phyloP scores from a whole-genome alignment of 208 protist genomes.

The Leishmania amazonensis region DNA sequence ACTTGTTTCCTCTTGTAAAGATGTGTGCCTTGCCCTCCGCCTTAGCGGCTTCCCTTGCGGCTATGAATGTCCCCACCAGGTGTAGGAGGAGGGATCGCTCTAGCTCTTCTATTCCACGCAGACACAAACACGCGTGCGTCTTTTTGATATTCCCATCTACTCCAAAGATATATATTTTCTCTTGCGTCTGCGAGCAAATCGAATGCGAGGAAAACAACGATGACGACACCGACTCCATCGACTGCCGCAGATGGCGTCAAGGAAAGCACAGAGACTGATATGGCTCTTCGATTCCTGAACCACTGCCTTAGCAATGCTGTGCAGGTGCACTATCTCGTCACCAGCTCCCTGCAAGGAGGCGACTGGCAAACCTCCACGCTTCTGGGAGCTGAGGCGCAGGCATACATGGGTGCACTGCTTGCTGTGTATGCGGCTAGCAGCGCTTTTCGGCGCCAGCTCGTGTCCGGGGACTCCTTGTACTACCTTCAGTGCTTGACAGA shows the following conservation, averaged over 20 bases:
- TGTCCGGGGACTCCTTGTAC: slow-evolving; percentile 45
- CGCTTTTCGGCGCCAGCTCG: slow-evolving; percentile 43
- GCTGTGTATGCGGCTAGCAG: slow-evolving; percentile 48
- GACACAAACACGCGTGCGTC: not conserved
- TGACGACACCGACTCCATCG: not conserved
- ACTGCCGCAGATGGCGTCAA: not conserved
- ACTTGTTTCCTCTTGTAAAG: not conserved
- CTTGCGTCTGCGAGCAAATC: not conserved
- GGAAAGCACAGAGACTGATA: not conserved
- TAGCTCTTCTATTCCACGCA: not conserved
- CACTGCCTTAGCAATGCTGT: slow-evolving; percentile 51
- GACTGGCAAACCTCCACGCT: slow-evolving; percentile 36
- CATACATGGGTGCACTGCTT: slow-evolving; percentile 56
- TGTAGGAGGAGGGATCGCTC: not conserved
- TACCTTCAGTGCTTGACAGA: slow-evolving; percentile 80
- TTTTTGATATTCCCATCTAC: not conserved
- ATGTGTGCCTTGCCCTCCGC: not conserved
- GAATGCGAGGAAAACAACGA: not conserved
- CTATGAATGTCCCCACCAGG: not conserved
- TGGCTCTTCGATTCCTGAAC: slow-evolving; percentile 57
- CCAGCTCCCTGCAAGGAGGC: slow-evolving; percentile 36
- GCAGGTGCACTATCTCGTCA: slow-evolving; percentile 66
- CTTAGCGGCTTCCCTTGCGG: not conserved
- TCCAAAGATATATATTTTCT: not conserved
- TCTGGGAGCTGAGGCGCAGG: slow-evolving; percentile 49